Evolutionary conservation across 179 eudicot genomes (phyloP), one percentile per base, ranked within the genome.

Genomic region (Sideroxylon spinosum): DNA sequence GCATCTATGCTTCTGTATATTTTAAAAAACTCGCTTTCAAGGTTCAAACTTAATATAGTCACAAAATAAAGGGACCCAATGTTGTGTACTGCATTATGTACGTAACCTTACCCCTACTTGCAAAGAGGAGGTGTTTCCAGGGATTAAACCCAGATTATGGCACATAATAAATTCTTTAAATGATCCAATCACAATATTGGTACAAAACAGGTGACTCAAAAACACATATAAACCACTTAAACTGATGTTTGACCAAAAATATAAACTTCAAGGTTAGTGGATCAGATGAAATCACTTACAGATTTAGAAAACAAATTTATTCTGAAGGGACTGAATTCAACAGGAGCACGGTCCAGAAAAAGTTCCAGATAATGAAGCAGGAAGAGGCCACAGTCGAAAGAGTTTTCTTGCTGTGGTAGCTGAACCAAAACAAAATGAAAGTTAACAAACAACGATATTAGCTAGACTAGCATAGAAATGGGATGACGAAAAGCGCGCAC

Each of bases 371-470:
- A 93, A 85, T 95, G 97, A 52, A 95, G 98, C 91, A 95, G 82
- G 81, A 95, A 95, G 65, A 95, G 97, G 80, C 97, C 98, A 65
- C 98, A 95, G 71, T 95, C 98, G 56, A 79, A 90, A 49, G 76
- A 89, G 78, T 95, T 95, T 49, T 87, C 89, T 80, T 95, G 98
- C 87, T 95, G 98, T 17, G 98, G 98, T 53, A 93, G 86, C 98
- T 95, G 95, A 67, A 82, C 22, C 26, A 78, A 56, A 60, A 72
- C 12, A 48, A 63, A 68, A 48, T 53, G 28, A 11, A 37, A 46
- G 32, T 48, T 7, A 46, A 64, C 49, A 64, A 60, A 44, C 7
- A 20, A 20, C 4, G 26, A n/a, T 53, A 16, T 14, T 11, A 7
- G 20, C 19, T 14, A 23, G 9, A 11, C 5, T 13, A 29, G 5